Conservation (phyloP, 345 rosid genomes). For the Aegle marmelos region DNA sequence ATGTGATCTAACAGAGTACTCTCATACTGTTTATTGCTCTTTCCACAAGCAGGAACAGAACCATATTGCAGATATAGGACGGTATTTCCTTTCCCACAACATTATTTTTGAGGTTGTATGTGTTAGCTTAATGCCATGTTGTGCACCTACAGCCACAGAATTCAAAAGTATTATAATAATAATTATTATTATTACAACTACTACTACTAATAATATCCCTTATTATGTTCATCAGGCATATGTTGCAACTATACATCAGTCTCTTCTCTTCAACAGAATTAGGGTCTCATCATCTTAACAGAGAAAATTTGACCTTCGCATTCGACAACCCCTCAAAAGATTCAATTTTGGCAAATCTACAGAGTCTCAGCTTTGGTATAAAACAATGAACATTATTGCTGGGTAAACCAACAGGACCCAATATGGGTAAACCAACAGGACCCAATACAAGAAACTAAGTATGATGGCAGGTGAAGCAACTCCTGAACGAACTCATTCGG, state of each 20-base stretch:
- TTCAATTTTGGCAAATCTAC: background rate
- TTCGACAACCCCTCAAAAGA: background rate
- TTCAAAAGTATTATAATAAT: no score
- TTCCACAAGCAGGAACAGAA: background rate
- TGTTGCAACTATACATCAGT: background rate
- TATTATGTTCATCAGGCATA: background rate
- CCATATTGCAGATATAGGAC: background rate
- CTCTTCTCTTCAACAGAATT: background rate
- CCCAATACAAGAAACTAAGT: constrained; percentile 4
- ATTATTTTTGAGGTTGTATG: no score
- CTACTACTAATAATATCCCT: no score
- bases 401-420: no score
- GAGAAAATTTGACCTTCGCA: background rate
- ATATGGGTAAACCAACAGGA: background rate
- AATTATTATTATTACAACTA: background rate
- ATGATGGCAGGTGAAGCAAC: constrained; percentile 56
- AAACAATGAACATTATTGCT: background rate
- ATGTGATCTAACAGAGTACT: background rate
- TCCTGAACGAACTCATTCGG: constrained; percentile 32
- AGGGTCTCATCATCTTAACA: background rate
- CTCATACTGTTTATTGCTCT: background rate
- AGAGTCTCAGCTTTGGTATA: background rate
- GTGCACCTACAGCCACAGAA: no score
- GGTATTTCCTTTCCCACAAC: no score
- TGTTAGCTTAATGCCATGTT: no score